Evolutionary conservation across 176 grass and related monocot species (phyloP), one percentile per base, ranked within the genome.

Genomic region (Pontederia crassipes): DNA sequence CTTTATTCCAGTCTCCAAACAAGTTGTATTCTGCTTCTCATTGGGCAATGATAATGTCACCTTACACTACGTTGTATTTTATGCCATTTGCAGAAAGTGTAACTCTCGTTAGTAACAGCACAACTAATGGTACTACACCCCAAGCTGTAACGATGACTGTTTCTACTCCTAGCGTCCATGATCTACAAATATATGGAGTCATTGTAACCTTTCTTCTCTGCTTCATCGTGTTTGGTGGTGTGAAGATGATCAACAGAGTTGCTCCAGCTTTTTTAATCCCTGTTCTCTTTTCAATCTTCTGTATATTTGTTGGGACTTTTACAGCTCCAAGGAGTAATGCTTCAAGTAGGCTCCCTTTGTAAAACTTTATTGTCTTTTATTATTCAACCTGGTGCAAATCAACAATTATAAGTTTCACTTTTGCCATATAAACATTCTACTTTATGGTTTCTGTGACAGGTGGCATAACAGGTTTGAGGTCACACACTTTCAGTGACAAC

Each of bases 221-320:
- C 67, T 97, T 97, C 76, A 87, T 97, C 73, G 93, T 97, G 46
- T 97, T 97, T 79, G 93, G 93, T 54, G 93, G 93, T 75, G 93
- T 97, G 49, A 97, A 97, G 74, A 97, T 97, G 27, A 97, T 97
- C 57, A 97, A 97, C 72, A 89, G 81, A 66, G 93, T 97, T 63
- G 93, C 93, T 35, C 87, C 93, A 45, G 93, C 93, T 74, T 92
- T 97, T 72, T 73, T 97, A 71, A 72, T 97, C 72, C 93, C 93
- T 11, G 87, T 97, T n/a, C 88, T 97, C 11, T 97, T 97, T 80
- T 97, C 93, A 17, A 66, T 97, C n/a, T 72, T 88, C 55, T 97
- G 93, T 79, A 97, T 97, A 73, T 97, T 82, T 65, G 78, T 91
- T 68, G 93, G 93, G 68, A 83, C 88, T 52, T 97, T 97, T 56